Evolutionary conservation across 768 basidiomycete genomes (phyloP).

Genomic region (Auricularia heimuer): DNA sequence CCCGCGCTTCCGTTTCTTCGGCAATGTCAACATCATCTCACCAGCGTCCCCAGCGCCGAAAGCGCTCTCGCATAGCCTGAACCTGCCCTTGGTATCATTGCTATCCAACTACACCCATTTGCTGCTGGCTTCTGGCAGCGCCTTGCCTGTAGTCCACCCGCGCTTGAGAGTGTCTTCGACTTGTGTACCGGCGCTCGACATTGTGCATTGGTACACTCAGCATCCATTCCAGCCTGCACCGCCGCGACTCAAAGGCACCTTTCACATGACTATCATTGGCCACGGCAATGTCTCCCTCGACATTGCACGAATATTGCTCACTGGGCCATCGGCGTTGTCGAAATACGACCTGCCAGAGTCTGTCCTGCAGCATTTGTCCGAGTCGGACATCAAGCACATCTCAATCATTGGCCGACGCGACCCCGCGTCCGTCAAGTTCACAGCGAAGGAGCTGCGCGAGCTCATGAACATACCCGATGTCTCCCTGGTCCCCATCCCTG

Average conservation of each 20-base stretch:
- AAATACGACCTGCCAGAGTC: slow-evolving; percentile 69
- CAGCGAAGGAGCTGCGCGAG: slow-evolving; percentile 88
- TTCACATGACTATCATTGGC: slow-evolving; percentile 77
- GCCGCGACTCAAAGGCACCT: slow-evolving; percentile 45
- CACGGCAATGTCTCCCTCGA: slow-evolving; percentile 95
- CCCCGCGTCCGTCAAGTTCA: slow-evolving; percentile 81
- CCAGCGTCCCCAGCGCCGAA: slow-evolving; percentile 21
- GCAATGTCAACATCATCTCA: slow-evolving; percentile 61
- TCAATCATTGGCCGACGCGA: slow-evolving; percentile 81
- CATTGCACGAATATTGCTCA: slow-evolving; percentile 81
- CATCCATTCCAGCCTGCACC: slow-evolving; percentile 62
- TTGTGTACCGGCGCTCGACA: slow-evolving; percentile 63
- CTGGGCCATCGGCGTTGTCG: slow-evolving; percentile 47
- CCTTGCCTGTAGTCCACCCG: slow-evolving; percentile 50
- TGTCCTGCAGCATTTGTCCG: slow-evolving; percentile 58
- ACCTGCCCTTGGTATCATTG: slow-evolving; percentile 52
- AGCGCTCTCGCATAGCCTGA: slow-evolving; percentile 39
- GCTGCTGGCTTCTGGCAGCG: slow-evolving; percentile 79
- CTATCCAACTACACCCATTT: slow-evolving; percentile 73
- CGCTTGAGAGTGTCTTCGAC: slow-evolving; percentile 22
- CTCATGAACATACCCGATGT: slow-evolving; percentile 56
- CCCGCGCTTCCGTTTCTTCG: slow-evolving; percentile 78
- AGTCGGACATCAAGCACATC: slow-evolving; percentile 61
- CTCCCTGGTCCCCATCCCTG: slow-evolving; percentile 53
- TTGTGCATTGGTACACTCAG: slow-evolving; percentile 96